phyloP scores from a whole-genome alignment of 768 basidiomycete genomes.

The Tephrocybe sp. region DNA sequence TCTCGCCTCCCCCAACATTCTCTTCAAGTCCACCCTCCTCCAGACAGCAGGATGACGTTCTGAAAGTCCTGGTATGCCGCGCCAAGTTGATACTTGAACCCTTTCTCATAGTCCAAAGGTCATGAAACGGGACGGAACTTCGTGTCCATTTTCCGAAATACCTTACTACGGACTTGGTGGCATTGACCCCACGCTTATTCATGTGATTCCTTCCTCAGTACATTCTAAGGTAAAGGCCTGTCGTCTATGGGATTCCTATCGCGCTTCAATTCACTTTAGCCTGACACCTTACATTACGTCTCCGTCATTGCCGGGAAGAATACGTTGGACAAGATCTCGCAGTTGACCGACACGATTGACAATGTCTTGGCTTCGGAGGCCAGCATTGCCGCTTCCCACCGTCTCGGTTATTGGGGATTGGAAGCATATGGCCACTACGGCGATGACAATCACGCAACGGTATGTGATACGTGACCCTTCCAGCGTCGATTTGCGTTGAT shows the following conservation, averaged over 20 bases:
- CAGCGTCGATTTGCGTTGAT: neutral
- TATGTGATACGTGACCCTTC: neutral
- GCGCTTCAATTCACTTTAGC: neutral
- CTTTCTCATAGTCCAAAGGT: neutral
- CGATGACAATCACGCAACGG: slow-evolving; percentile 1
- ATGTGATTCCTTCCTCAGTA: slow-evolving; percentile 16
- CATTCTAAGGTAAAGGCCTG: slow-evolving; percentile 7
- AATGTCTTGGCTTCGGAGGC: slow-evolving; percentile 14
- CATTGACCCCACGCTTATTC: slow-evolving; percentile 10
- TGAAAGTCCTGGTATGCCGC: slow-evolving; percentile 12
- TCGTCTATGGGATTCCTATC: neutral
- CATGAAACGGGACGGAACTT: slow-evolving; percentile 19
- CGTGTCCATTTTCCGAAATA: slow-evolving; percentile 15
- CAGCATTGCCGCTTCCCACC: slow-evolving; percentile 10
- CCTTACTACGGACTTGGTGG: slow-evolving; percentile 9
- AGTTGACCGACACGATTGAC: slow-evolving; percentile 6
- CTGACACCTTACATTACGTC: slow-evolving; percentile 13
- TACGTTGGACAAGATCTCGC: slow-evolving; percentile 5
- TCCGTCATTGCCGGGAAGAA: slow-evolving; percentile 10
- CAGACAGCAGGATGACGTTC: neutral
- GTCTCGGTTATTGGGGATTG: slow-evolving; percentile 15
- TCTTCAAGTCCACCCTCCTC: neutral
- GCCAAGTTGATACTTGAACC: neutral
- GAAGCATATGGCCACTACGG: slow-evolving; percentile 8
- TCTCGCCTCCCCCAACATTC: slow-evolving; percentile 4